phyloP scores from a whole-genome alignment of 2,329 filamentous ascomycete species.

The Septoria linicola region DNA sequence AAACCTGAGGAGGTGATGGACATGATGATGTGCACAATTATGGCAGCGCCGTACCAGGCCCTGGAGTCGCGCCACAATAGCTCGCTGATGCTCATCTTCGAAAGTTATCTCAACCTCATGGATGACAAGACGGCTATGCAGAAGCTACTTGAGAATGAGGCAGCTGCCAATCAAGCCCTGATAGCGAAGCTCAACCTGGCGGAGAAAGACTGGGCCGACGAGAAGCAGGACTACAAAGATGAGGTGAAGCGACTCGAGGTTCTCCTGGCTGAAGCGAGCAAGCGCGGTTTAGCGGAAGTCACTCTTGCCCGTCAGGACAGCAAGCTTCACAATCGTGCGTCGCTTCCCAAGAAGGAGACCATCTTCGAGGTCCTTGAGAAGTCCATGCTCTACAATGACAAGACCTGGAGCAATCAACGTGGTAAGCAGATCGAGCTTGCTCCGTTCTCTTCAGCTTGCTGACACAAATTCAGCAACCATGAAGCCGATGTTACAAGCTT shows the following conservation, averaged over 20 bases:
- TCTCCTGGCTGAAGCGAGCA: constrained; percentile 42
- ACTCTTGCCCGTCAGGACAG: constrained; percentile 45
- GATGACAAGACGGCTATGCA: constrained; percentile 39
- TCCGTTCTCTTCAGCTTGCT: constrained; percentile 13
- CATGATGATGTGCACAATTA: constrained; percentile 34
- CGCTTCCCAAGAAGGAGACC: constrained; percentile 31
- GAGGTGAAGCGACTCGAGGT: constrained; percentile 48
- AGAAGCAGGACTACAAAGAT: constrained; percentile 40
- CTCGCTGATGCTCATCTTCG: constrained; percentile 45
- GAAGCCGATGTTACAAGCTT: constrained; percentile 33
- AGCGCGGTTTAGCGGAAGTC: constrained; percentile 43
- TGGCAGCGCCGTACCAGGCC: constrained; percentile 32
- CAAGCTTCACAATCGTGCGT: constrained; percentile 34
- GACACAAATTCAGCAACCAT: constrained; percentile 30
- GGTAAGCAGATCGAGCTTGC: constrained; percentile 25
- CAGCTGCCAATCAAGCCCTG: constrained; percentile 24
- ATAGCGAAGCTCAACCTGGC: constrained; percentile 31
- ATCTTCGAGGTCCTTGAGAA: constrained; percentile 38
- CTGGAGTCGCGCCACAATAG: constrained; percentile 39
- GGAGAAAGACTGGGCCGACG: constrained; percentile 37
- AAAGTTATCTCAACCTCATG: constrained; percentile 41
- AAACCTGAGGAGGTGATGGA: constrained; percentile 35
- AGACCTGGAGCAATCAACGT: constrained; percentile 33
- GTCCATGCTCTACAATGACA: constrained; percentile 28
- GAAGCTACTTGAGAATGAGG: constrained; percentile 32